Percentiles rank a stretch among this genome's conserved stretches.
Evolutionary conservation across 345 rosid genomes (phyloP).

Genomic region (Eucalyptus albens): DNA sequence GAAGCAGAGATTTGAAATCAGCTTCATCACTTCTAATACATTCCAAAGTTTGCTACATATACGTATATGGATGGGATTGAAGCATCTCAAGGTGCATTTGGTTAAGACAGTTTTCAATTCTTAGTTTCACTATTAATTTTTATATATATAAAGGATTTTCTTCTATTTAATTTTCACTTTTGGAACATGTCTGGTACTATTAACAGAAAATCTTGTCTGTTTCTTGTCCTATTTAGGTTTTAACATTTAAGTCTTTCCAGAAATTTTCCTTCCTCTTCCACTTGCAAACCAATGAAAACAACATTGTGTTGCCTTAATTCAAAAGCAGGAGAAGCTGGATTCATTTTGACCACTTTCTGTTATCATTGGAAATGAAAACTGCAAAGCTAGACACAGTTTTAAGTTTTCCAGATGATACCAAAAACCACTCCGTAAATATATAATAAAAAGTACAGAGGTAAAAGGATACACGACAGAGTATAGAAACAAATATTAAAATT

Average conservation of each 20-base stretch:
- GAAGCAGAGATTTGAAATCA: neutral
- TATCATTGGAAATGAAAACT: neutral
- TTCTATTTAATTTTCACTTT: neutral
- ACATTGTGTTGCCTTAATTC: neutral
- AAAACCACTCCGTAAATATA: neutral
- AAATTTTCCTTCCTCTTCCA: neutral
- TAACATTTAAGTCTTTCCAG: neutral
- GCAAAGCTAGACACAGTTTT: neutral
- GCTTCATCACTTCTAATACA: neutral
- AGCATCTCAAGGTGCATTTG: neutral
- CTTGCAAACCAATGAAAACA: neutral
- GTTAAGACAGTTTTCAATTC: neutral
- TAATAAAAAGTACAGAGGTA: neutral
- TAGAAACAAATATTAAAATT: neutral
- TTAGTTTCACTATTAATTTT: neutral
- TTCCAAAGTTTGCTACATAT: neutral
- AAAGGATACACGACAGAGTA: neutral
- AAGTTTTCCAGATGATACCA: neutral
- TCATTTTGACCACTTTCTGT: neutral
- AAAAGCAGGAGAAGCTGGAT: neutral
- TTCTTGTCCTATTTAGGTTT: neutral
- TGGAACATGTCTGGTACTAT: neutral
- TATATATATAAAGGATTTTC: neutral
- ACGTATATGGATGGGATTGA: neutral
- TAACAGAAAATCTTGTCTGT: neutral